Base-by-base conservation (phyloP, 768 basidiomycete genomes). In the Panellus pusillus region DNA sequence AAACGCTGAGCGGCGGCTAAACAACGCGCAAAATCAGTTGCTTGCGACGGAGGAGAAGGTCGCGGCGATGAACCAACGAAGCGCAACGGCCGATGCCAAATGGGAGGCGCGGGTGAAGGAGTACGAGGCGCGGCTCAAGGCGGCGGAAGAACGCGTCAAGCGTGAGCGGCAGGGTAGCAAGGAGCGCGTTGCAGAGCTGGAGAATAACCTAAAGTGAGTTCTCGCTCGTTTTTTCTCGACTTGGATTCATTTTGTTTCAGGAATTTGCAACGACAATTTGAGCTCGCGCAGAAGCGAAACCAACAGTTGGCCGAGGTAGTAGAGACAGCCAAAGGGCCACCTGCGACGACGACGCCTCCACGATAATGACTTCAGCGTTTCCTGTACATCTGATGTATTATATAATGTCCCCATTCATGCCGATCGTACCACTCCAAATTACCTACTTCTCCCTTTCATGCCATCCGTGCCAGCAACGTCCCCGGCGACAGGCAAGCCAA, bases 61-160 rank as follows among this genome's bases (percentile, higher is more conserved):
- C 44, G 83, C 87, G 1, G 68, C 74, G 37, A 79, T 90, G 70
- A 88, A 87, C 60, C 78, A 84, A 71, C 89, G 86, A 75, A 89
- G 79, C 35, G 74, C 77, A 0, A 75, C 74, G 0, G 88, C 90
- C 0, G 94, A 97, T 61, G 74, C 73, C 47, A 96, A 95, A 69
- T 98, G 95, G 93, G 94, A 95, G 64, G 91, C 88, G 0, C 78
- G 95, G n/a, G 91, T 98, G 41, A 88, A 86, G 69, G 95, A 98
- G 70, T 94, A 95, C 63, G 93, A 97, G 71, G 67, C 81, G 13
- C 73, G 90, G 15, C 65, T 94, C 57, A 86, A 85, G 68, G 83
- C 85, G 0, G 91, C 91, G 0, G 92, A 93, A 64, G 95, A 98
- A 76, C 86, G 85, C 66, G 84, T 93, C 60, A 98, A 98, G 78